Conservation (phyloP, 2,329 filamentous ascomycete genomes). For the Microdochium paspali region DNA sequence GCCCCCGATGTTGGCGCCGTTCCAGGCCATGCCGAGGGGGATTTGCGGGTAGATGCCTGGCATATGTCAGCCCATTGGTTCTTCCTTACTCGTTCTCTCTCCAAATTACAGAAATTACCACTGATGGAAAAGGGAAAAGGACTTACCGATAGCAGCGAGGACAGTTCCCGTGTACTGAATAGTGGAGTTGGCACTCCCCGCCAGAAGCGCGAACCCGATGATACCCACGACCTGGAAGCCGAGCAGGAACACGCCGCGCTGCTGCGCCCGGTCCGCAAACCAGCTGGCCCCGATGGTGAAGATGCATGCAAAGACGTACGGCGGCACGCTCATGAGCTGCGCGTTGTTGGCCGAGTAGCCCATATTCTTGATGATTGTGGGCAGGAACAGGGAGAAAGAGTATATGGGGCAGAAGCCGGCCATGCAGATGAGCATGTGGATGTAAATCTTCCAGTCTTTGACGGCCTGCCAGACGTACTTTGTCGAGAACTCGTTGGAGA, state of each 20-base stretch:
- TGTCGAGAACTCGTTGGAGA: constrained; percentile 48
- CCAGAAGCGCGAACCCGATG: constrained; percentile 32
- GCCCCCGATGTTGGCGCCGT: constrained; percentile 48
- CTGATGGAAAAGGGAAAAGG: neutral
- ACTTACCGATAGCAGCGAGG: constrained; percentile 26
- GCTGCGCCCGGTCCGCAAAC: constrained; percentile 14
- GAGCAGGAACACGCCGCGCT: constrained; percentile 28
- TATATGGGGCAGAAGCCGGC: constrained; percentile 49
- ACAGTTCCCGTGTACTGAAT: constrained; percentile 40
- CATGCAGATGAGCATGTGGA: constrained; percentile 53
- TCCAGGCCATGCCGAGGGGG: constrained; percentile 47
- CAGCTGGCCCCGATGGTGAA: constrained; percentile 40
- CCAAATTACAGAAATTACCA: no score
- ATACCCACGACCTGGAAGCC: constrained; percentile 35
- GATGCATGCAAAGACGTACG: constrained; percentile 47
- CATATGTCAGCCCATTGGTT: neutral
- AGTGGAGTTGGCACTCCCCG: constrained; percentile 22
- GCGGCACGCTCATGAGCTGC: constrained; percentile 55
- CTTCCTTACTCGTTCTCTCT: no score
- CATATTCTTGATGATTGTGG: constrained; percentile 45
- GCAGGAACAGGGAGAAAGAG: constrained; percentile 52
- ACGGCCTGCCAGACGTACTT: constrained; percentile 47
- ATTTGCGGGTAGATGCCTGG: constrained; percentile 41
- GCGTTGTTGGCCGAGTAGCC: constrained; percentile 40
- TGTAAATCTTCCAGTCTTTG: constrained; percentile 45